A percentile compares a stretch with the other conserved stretches of the same genome.
These are phyloP conservation scores for Aspergillus pseudoglaucus DNA, from an alignment of 2,329 filamentous ascomycete genomes.

Conservation along the genomic window DNA sequence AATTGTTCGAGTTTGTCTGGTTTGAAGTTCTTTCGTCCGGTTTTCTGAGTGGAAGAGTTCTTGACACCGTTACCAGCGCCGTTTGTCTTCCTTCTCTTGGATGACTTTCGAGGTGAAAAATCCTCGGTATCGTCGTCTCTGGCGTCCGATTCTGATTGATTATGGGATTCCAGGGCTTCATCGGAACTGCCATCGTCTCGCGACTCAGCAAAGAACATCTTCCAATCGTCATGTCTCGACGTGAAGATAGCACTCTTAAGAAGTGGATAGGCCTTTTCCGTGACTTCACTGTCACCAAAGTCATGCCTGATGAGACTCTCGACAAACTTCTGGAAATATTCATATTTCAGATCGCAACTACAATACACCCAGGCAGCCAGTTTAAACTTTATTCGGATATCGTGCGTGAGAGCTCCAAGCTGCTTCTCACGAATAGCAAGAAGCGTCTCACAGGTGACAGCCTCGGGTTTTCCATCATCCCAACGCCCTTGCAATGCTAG, in stretches of 20 bases:
- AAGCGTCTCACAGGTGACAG: constrained; percentile 27
- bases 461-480: constrained; percentile 20
- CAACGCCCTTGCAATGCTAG: constrained; percentile 25
- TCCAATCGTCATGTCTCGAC: constrained; percentile 22
- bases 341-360: constrained; percentile 13
- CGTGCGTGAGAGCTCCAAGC: constrained; percentile 14
- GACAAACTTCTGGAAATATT: constrained; percentile 24
- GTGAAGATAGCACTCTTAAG: constrained; percentile 13
- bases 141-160: not conserved
- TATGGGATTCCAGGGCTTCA: not conserved
- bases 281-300: constrained; percentile 24
- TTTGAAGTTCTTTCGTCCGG: not conserved
- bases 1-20: not conserved
- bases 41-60: not conserved
- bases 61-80: not conserved
- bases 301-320: constrained; percentile 20
- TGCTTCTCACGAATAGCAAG: constrained; percentile 18
- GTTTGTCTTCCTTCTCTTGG: not conserved
- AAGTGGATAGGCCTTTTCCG: constrained; percentile 13
- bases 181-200: not conserved
- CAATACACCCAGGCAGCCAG: constrained; percentile 25
- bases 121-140: not conserved
- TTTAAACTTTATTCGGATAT: constrained; percentile 19
- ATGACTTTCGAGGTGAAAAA: not conserved
- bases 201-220: constrained; percentile 17